Percentiles rank a stretch among this genome's conserved stretches.
These are phyloP conservation scores for Mucor irregularis DNA, from an alignment of 371 early-diverging fungal genomes.

Conservation along the genomic window DNA sequence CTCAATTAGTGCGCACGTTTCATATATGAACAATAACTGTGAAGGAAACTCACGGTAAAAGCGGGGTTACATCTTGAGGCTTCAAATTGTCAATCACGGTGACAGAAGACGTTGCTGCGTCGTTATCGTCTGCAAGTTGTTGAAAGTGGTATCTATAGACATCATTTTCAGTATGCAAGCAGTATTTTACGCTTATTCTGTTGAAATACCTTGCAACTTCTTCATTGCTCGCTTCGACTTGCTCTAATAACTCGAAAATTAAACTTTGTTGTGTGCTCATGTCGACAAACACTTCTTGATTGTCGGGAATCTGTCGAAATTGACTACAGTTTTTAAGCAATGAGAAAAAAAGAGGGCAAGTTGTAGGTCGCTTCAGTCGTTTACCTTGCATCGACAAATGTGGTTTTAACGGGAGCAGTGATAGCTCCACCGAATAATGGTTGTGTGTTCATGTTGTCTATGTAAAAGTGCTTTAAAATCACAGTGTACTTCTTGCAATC, in stretches of 20 bases:
- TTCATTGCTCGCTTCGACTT: slow-evolving; percentile 44
- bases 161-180: not conserved
- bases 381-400: slow-evolving; percentile 71
- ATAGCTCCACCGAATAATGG: slow-evolving; percentile 77
- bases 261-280: slow-evolving; percentile 73
- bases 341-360: too few relatives aligned
- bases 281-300: slow-evolving; percentile 90
- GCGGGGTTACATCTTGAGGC: slow-evolving; percentile 35
- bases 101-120: slow-evolving; percentile 48
- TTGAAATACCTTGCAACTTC: slow-evolving; percentile 63
- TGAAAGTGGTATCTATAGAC: slow-evolving; percentile 72
- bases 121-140: slow-evolving; percentile 79
- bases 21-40: not conserved
- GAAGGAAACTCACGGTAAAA: slow-evolving; percentile 52
- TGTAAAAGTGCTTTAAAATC: not conserved
- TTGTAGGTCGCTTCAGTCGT: too few relatives aligned
- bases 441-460: not conserved
- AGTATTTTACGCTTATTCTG: not conserved
- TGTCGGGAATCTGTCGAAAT: slow-evolving; percentile 84
- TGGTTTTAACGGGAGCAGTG: slow-evolving; percentile 46
- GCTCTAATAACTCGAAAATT: slow-evolving; percentile 82
- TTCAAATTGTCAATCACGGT: slow-evolving; percentile 27
- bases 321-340: slow-evolving; percentile 41
- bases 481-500: too few relatives aligned
- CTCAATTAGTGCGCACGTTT: not conserved